Conservation (phyloP, 805 yeast species). For the Kodamaea nitidulidarum region DNA sequence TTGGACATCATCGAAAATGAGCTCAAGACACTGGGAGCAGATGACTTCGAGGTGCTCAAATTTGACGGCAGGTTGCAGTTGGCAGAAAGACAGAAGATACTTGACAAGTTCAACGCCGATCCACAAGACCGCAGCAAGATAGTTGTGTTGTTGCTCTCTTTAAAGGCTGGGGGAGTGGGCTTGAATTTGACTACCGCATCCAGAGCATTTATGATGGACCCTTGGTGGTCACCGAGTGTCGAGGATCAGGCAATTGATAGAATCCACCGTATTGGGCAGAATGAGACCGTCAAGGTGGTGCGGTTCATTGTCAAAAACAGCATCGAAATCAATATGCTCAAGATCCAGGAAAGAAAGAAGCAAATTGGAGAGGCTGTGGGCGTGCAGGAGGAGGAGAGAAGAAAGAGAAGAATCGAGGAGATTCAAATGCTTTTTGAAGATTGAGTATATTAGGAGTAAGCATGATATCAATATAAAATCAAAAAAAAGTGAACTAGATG, state of each 20-base stretch:
- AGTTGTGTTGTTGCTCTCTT: conserved; percentile 61
- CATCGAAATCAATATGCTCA: conserved; percentile 84
- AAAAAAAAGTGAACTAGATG: too few relatives aligned
- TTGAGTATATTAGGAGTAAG: too few relatives aligned
- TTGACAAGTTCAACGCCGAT: conserved; percentile 48
- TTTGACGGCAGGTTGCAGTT: conserved; percentile 80
- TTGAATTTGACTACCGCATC: conserved; percentile 82
- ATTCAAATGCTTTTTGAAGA: conserved; percentile 62
- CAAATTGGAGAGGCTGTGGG: conserved; percentile 78
- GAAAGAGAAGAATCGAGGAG: conserved; percentile 67
- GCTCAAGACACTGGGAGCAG: conserved; percentile 34
- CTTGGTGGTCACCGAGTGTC: conserved; percentile 95
- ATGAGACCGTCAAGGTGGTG: conserved; percentile 62
- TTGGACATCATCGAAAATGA: conserved; percentile 70
- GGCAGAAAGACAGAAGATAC: conserved; percentile 57
- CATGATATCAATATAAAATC: too few relatives aligned
- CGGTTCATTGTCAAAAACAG: conserved; percentile 79
- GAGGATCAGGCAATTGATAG: conserved; percentile 92
- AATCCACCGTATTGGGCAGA: conserved; percentile 87
- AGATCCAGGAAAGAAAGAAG: conserved; percentile 80
- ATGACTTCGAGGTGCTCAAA: conserved; percentile 54
- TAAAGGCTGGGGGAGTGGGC: conserved; percentile 95
- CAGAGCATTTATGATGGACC: conserved; percentile 86
- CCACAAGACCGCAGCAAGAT: conserved; percentile 27
- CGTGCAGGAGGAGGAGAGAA: conserved; percentile 68